Conservation (phyloP, 192 early-diverging fungal species). For the Thoreauomyces humboldtii region DNA sequence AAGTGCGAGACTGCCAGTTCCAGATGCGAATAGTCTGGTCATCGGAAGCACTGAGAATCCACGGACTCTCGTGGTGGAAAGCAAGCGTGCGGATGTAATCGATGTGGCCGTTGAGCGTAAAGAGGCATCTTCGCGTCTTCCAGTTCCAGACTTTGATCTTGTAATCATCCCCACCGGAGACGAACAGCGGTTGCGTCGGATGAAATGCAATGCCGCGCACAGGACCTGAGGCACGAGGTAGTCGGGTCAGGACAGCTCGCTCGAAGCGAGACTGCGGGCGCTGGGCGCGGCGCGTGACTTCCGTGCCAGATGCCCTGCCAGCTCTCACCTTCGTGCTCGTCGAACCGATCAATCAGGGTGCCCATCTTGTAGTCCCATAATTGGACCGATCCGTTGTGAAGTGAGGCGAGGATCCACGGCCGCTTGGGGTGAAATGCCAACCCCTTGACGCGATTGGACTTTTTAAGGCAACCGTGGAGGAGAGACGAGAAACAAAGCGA, state of each 20-base stretch:
- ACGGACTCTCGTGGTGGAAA: conserved; percentile 98
- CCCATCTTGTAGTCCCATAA: conserved; percentile 99
- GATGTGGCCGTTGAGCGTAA: conserved; percentile 95
- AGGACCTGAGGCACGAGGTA: conserved; percentile 65
- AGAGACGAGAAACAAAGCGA: background rate
- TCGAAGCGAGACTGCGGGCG: background rate
- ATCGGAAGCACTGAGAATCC: conserved; percentile 95
- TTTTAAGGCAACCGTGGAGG: background rate
- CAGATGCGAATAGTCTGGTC: conserved; percentile 99
- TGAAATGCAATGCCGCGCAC: conserved; percentile 97
- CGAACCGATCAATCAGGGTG: conserved; percentile 94
- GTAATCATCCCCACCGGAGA: conserved; percentile 98
- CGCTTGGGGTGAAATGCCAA: conserved; percentile 95
- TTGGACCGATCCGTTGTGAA: conserved; percentile 97
- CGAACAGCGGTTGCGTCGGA: conserved; percentile 93
- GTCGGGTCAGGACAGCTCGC: background rate
- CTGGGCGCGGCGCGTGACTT: background rate
- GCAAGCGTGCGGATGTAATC: conserved; percentile 96
- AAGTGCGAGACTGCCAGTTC: conserved; percentile 99
- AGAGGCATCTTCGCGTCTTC: conserved; percentile 93
- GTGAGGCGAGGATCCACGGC: conserved; percentile 95
- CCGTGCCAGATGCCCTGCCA: background rate
- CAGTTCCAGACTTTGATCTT: conserved; percentile 99
- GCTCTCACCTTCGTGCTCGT: conserved; percentile 93
- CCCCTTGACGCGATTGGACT: conserved; percentile 91